Evolutionary conservation across 306 rosid genomes (phyloP).

Genomic region (Prunus fruticosa): DNA sequence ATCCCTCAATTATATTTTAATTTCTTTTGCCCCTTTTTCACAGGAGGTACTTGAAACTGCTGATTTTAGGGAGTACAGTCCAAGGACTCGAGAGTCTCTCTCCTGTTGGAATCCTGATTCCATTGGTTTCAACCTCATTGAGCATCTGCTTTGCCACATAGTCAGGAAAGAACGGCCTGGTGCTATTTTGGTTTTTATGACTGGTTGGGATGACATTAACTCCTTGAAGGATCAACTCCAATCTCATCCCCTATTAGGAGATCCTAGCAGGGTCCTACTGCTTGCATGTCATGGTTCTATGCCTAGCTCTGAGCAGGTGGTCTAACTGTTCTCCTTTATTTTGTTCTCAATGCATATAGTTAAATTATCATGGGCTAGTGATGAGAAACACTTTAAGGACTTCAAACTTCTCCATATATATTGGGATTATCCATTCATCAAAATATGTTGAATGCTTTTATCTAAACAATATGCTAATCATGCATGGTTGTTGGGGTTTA

Average conservation of each 20-base stretch:
- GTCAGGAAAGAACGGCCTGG: conserved; percentile 48
- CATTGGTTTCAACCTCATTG: conserved; percentile 59
- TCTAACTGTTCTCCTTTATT: not conserved
- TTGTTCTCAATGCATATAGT: not conserved
- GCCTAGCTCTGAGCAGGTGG: conserved; percentile 59
- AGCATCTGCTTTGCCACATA: conserved; percentile 43
- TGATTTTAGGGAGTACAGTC: conserved; percentile 35
- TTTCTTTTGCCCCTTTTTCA: not conserved
- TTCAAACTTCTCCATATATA: not conserved
- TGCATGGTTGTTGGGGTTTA: not conserved
- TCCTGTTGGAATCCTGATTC: conserved; percentile 58
- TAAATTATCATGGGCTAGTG: not conserved
- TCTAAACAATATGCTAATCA: not conserved
- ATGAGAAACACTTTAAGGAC: not conserved
- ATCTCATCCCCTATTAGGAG: conserved; percentile 53
- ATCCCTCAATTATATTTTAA: conserved; percentile 6
- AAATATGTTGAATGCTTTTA: too few species aligned
- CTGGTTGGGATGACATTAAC: conserved; percentile 67
- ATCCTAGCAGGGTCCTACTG: conserved; percentile 51
- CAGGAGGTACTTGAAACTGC: conserved; percentile 54
- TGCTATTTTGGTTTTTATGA: conserved; percentile 59
- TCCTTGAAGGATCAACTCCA: conserved; percentile 54
- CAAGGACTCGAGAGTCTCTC: conserved; percentile 41
- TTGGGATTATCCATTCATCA: not conserved
- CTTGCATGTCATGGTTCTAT: conserved; percentile 67